Evolutionary conservation across 2,329 filamentous ascomycete species (phyloP).

Genomic region (Arthrinium puccinioides): DNA sequence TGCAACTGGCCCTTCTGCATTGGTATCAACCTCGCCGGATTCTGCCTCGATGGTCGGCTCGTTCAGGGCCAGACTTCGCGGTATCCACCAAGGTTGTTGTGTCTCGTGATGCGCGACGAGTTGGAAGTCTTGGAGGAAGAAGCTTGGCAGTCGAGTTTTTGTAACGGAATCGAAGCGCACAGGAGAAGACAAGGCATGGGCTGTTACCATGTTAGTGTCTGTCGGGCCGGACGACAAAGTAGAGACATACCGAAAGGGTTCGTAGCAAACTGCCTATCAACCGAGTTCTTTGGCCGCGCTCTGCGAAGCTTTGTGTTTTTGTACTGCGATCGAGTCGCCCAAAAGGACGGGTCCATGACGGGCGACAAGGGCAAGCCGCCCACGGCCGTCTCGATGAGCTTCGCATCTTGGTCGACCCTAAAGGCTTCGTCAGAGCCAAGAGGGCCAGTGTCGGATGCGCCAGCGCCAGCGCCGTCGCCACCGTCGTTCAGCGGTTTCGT

Average conservation of each 20-base stretch:
- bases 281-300: slow-evolving; percentile 28
- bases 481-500: neutral
- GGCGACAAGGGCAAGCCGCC: slow-evolving; percentile 47
- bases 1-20: neutral
- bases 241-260: slow-evolving; percentile 68
- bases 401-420: slow-evolving; percentile 29
- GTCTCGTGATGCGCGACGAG: slow-evolving; percentile 48
- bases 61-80: slow-evolving; percentile 30
- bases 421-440: slow-evolving; percentile 22
- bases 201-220: too few relatives aligned
- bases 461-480: neutral
- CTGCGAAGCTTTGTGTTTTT: slow-evolving; percentile 28
- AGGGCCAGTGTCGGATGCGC: slow-evolving; percentile 13
- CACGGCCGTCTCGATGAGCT: slow-evolving; percentile 36
- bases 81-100: slow-evolving; percentile 47
- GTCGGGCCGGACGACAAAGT: too few relatives aligned
- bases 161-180: slow-evolving; percentile 50
- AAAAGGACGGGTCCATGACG: slow-evolving; percentile 43
- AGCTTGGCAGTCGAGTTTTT: slow-evolving; percentile 41
- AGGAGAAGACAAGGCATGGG: slow-evolving; percentile 53
- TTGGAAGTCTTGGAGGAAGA: slow-evolving; percentile 57
- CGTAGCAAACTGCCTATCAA: slow-evolving; percentile 50
- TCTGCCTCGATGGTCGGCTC: slow-evolving; percentile 5
- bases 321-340: slow-evolving; percentile 34
- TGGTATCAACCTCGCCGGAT: too few relatives aligned